These are phyloP conservation scores for Picochlorum sp. DNA, from an alignment of 139 green algal species.

Conservation along the genomic window DNA sequence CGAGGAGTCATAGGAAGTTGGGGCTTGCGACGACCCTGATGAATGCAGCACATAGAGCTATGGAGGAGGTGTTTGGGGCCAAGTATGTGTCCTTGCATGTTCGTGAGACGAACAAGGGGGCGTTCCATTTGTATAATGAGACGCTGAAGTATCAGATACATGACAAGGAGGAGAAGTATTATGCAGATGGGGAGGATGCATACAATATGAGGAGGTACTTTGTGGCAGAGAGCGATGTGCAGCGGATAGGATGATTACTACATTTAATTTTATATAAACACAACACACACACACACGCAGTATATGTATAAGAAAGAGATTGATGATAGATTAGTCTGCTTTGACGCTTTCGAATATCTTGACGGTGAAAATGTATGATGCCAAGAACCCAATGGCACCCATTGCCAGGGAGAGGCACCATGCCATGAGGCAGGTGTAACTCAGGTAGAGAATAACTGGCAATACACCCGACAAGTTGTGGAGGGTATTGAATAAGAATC, in stretches of 20 bases:
- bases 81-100: constrained; percentile 95
- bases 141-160: constrained; percentile 89
- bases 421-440: constrained; percentile 74
- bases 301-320: background rate
- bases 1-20: constrained; percentile 90
- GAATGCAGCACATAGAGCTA: constrained; percentile 78
- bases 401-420: constrained; percentile 70
- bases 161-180: constrained; percentile 94
- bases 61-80: constrained; percentile 90
- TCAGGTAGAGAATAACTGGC: constrained; percentile 73
- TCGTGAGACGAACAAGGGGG: constrained; percentile 87
- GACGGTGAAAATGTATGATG: constrained; percentile 45
- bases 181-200: constrained; percentile 93
- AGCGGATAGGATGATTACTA: background rate
- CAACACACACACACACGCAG: background rate
- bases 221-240: background rate
- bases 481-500: constrained; percentile 66
- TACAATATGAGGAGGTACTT: constrained; percentile 90
- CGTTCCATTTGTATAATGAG: constrained; percentile 91
- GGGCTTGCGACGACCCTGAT: constrained; percentile 94
- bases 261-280: background rate
- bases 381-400: constrained; percentile 71
- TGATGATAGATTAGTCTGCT: constrained; percentile 30
- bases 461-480: constrained; percentile 59
- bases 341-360: constrained; percentile 51